Conservation (phyloP, 495 filamentous ascomycete genomes). For the Zalerion maritima region DNA sequence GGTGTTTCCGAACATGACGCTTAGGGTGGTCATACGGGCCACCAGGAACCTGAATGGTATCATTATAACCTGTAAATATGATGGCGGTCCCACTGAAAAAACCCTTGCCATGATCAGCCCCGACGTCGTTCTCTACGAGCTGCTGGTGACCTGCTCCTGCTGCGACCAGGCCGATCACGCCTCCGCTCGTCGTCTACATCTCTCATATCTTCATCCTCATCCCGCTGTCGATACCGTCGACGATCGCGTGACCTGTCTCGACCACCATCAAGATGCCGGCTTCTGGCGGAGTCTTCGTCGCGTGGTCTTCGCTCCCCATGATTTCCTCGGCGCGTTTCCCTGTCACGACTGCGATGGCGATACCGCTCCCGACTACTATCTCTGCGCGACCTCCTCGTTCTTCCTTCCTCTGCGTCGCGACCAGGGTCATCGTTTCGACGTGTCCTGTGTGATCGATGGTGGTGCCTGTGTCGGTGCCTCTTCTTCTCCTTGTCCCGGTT, state of each 20-base stretch:
- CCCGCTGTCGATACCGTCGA: too few relatives aligned
- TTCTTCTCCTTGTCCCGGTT: conserved; percentile 24
- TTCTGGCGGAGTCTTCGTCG: conserved; percentile 5
- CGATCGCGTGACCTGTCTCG: too few relatives aligned
- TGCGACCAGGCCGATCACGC: too few relatives aligned
- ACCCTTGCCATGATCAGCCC: too few relatives aligned
- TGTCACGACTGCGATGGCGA: conserved; percentile 6
- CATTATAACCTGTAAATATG: too few relatives aligned
- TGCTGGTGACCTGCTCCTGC: too few relatives aligned
- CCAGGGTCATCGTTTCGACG: conserved; percentile 15
- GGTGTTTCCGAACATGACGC: too few relatives aligned
- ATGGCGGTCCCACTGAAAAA: too few relatives aligned
- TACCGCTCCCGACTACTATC: conserved; percentile 3
- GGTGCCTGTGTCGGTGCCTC: conserved; percentile 33
- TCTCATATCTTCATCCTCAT: conserved; percentile 4
- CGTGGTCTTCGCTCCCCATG: conserved; percentile 6
- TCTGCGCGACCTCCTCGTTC: conserved; percentile 10
- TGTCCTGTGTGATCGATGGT: conserved; percentile 30
- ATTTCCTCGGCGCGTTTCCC: conserved; percentile 9
- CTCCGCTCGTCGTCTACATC: neutral
- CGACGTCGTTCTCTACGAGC: too few relatives aligned
- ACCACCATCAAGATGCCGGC: too few relatives aligned
- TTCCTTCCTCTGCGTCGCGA: conserved; percentile 11
- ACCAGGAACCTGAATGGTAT: too few relatives aligned
- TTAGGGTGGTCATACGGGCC: too few relatives aligned